These are phyloP conservation scores for Hypoxylon sp. DNA, from an alignment of 2,329 filamentous ascomycete genomes.

Conservation along the genomic window DNA sequence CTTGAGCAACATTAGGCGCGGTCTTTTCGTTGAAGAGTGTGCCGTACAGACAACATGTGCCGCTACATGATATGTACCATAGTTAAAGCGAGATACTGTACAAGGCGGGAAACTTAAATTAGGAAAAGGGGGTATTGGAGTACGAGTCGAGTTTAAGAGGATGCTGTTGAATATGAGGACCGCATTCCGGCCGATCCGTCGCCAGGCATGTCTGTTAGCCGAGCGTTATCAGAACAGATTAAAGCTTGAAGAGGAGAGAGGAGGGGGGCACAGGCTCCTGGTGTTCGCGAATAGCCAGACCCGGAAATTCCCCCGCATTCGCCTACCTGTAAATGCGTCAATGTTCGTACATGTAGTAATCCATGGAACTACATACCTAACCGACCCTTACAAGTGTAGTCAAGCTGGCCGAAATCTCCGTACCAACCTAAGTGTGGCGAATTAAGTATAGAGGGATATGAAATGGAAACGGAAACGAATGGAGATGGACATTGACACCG, in stretches of 20 bases:
- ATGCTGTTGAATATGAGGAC: not conserved
- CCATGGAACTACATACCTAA: no score
- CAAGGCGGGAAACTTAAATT: not conserved
- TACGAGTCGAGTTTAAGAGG: not conserved
- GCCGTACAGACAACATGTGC: not conserved
- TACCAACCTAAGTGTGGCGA: not conserved
- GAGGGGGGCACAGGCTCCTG: not conserved
- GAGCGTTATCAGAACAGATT: not conserved
- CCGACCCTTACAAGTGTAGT: no score
- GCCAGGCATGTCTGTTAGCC: constrained; percentile 8
- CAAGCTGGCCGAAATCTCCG: no score
- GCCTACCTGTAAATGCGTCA: not conserved
- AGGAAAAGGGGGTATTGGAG: not conserved
- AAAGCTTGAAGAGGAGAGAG: not conserved
- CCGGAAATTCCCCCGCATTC: constrained; percentile 11
- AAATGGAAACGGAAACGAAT: not conserved
- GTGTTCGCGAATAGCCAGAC: constrained; percentile 5
- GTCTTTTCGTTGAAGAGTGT: not conserved
- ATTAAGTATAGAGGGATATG: no score
- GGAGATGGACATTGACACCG: not conserved
- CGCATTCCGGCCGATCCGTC: constrained; percentile 29
- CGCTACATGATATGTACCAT: no score
- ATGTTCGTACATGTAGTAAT: no score
- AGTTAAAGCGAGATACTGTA: not conserved
- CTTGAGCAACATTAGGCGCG: not conserved